Evolutionary conservation across 257 asterid genomes (phyloP).

Genomic region (Sherardia arvensis): DNA sequence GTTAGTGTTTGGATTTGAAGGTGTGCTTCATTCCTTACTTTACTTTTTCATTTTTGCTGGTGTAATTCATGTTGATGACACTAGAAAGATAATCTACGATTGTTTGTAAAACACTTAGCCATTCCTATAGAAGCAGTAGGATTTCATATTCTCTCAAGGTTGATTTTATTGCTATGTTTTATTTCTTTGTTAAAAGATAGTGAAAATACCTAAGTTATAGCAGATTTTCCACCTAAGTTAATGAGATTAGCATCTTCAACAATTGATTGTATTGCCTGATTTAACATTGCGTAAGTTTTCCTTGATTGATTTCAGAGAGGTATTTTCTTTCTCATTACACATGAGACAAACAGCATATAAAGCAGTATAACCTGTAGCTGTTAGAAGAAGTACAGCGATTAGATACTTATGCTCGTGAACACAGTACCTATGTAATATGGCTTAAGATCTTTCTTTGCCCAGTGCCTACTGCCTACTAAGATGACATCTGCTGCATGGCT

Average conservation of each 20-base stretch:
- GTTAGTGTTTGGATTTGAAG: conserved; percentile 74
- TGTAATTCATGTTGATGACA: not conserved
- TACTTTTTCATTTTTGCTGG: not conserved
- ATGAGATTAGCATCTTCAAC: not conserved
- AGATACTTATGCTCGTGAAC: no score
- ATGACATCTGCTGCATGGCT: not conserved
- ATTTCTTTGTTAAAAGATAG: not conserved
- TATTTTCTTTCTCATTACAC: not conserved
- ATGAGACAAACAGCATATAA: not conserved
- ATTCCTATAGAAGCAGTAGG: not conserved
- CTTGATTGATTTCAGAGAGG: not conserved
- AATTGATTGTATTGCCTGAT: not conserved
- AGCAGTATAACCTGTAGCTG: not conserved
- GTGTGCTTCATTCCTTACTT: conserved; percentile 20
- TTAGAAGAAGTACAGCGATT: no score
- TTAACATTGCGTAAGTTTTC: conserved; percentile 2
- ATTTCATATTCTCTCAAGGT: not conserved
- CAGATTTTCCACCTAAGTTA: not conserved
- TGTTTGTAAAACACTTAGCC: not conserved
- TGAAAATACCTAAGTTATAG: not conserved
- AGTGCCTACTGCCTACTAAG: no score
- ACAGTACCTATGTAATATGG: not conserved
- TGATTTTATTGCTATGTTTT: not conserved
- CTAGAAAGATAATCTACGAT: not conserved
- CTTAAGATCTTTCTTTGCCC: not conserved